These are phyloP conservation scores for Zoysia japonica DNA, from an alignment of 176 grass and related monocot species.

Conservation along the genomic window DNA sequence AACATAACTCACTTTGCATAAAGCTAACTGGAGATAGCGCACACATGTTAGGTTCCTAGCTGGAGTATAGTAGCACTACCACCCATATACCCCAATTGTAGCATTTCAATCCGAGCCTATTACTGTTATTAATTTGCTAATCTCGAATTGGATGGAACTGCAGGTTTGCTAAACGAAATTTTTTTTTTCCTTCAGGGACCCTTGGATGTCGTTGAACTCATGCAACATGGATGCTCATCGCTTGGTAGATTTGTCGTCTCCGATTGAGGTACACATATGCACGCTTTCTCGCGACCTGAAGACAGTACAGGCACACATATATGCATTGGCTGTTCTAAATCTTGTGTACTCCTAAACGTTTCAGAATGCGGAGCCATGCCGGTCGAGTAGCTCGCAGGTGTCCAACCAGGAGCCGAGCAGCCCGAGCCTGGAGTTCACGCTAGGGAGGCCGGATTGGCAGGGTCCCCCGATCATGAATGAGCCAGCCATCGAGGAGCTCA, in stretches of 20 bases:
- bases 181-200: too few species aligned
- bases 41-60: constrained; percentile 18
- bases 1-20: constrained; percentile 33
- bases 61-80: neutral
- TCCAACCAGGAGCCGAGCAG: constrained; percentile 42
- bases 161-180: constrained; percentile 21
- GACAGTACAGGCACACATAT: neutral
- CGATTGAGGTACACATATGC: neutral
- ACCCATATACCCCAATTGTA: constrained; percentile 20
- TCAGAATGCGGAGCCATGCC: constrained; percentile 76
- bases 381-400: constrained; percentile 65
- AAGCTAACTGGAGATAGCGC: constrained; percentile 36
- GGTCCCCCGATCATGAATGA: constrained; percentile 60
- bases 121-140: constrained; percentile 26
- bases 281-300: neutral
- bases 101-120: constrained; percentile 9
- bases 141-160: neutral
- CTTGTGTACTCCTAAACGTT: neutral
- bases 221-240: constrained; percentile 27
- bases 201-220: constrained; percentile 40
- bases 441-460: constrained; percentile 36
- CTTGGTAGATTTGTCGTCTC: too few species aligned
- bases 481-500: constrained; percentile 5
- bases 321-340: neutral
- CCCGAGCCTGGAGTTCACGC: too few species aligned